A percentile compares a stretch with the other conserved stretches of the same genome.
These are phyloP conservation scores for Didymella pinodella DNA, from an alignment of 2,329 filamentous ascomycete genomes.

Conservation along the genomic window DNA sequence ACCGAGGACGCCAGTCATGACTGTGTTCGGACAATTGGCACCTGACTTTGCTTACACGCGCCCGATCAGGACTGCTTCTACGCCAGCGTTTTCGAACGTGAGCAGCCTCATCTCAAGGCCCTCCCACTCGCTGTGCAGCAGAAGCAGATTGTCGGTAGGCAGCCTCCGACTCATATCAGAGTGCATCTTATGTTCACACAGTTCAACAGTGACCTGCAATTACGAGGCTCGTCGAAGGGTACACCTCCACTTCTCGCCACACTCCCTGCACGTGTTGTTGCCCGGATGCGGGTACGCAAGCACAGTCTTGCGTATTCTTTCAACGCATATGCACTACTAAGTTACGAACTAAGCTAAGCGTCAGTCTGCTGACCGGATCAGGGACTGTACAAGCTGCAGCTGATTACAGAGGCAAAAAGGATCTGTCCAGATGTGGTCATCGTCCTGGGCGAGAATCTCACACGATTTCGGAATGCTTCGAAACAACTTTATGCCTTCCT, in stretches of 20 bases:
- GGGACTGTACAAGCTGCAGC: slow-evolving; percentile 80
- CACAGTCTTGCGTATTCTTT: slow-evolving; percentile 4
- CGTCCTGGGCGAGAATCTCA: slow-evolving; percentile 77
- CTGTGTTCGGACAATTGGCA: slow-evolving; percentile 14
- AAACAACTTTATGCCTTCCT: slow-evolving; percentile 81
- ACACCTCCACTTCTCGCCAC: slow-evolving; percentile 23
- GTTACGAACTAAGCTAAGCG: slow-evolving; percentile 8
- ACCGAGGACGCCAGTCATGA: slow-evolving; percentile 15
- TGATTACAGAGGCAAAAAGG: slow-evolving; percentile 80
- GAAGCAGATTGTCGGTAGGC: slow-evolving; percentile 74
- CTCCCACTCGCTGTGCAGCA: slow-evolving; percentile 86
- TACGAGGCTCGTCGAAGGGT: slow-evolving; percentile 80
- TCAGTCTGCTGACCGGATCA: slow-evolving; percentile 40
- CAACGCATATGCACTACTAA: slow-evolving; percentile 1
- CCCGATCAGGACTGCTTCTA: slow-evolving; percentile 90
- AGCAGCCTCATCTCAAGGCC: slow-evolving; percentile 74
- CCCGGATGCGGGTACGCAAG: slow-evolving; percentile 7
- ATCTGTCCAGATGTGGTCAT: slow-evolving; percentile 84
- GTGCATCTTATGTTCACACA: no score
- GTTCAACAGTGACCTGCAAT: slow-evolving; percentile 62
- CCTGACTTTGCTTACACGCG: slow-evolving; percentile 27
- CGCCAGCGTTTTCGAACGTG: slow-evolving; percentile 85
- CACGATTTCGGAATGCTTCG: slow-evolving; percentile 83
- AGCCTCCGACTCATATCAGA: no score
- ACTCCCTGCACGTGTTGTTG: slow-evolving; percentile 7